Percentiles rank a stretch among this genome's conserved stretches.
phyloP scores from a whole-genome alignment of 2,329 filamentous ascomycete species.

The Sclerotinia borealis region DNA sequence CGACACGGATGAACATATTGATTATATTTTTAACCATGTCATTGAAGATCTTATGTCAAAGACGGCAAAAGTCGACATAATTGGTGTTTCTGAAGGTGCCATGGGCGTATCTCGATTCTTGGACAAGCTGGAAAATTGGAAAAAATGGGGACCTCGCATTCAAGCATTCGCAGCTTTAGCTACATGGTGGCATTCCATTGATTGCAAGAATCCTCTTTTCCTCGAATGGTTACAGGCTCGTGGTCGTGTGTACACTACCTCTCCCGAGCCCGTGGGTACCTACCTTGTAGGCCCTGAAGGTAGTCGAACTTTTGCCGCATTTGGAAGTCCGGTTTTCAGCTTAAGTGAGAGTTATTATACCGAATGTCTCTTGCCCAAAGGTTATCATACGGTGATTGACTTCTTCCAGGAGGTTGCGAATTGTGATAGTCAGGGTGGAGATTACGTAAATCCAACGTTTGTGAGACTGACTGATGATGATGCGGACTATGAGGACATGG shows the following conservation, averaged over 20 bases:
- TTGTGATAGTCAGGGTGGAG: conserved; percentile 19
- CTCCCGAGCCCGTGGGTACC: conserved; percentile 43
- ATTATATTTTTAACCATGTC: conserved; percentile 59
- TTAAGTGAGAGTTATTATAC: conserved; percentile 52
- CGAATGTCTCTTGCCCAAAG: conserved; percentile 57
- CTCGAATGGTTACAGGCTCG: conserved; percentile 32
- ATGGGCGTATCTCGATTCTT: conserved; percentile 54
- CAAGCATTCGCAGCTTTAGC: conserved; percentile 47
- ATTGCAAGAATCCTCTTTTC: conserved; percentile 33
- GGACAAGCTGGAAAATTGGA: conserved; percentile 47
- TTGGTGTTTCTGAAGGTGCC: conserved; percentile 65
- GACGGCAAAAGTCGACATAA: conserved; percentile 57
- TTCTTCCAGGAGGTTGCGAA: conserved; percentile 58
- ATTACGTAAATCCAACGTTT: conserved; percentile 35
- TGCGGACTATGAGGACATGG: conserved; percentile 10
- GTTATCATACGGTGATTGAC: conserved; percentile 47
- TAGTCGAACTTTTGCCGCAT: conserved; percentile 27
- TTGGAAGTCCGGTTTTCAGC: conserved; percentile 65
- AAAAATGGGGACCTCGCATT: conserved; percentile 38
- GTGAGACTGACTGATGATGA: conserved; percentile 16
- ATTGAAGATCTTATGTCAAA: conserved; percentile 43
- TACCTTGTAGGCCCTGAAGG: conserved; percentile 48
- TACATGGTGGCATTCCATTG: conserved; percentile 36
- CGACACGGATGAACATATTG: conserved; percentile 54
- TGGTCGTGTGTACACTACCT: conserved; percentile 55